Base-by-base conservation (phyloP, 441 rosid genomes). In the Daphne laureola region DNA sequence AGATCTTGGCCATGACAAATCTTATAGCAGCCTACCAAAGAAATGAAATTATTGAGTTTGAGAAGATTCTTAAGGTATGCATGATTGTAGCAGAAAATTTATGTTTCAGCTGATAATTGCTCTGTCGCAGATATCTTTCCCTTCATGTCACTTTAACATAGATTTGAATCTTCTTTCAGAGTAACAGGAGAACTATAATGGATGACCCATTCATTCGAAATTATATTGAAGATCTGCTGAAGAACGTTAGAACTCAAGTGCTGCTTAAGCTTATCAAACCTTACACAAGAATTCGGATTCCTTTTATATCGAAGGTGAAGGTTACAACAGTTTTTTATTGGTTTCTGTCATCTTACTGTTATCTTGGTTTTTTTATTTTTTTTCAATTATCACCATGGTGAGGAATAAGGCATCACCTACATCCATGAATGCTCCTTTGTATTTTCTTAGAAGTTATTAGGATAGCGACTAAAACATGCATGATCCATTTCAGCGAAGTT, bases 1-100 rank as follows among this genome's bases (percentile, higher is more conserved):
- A 94, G 84, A 94, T 94, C 67, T 76, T 94, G 72, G 94, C 99
- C 41, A 90, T 94, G 99, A 94, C 98, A 17, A 90, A 94, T 70
- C 83, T 90, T 62, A 86, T 94, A 57, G 98, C 96, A 42, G 95
- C 99, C 12, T 94, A 90, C 73, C 99, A 94, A 75, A 80, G 99
- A 49, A 90, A 94, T 68, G 98, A 94, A 67, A 87, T 90, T 45
- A 42, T 90, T 57, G 99, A 94, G 83, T 94, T 90, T 69, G 99
- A 94, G 78, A 94, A 83, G 72, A 94, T 94, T 63, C 90, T 94
- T 1, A 86, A 90, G 98, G 99, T 90, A 81, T 41, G 38, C 15
- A 48, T 57, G 25, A 12, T 45, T 16, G 43, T 45, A 46, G 40
- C 18, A 17, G 46, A 46, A 31, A 31, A 31, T 14, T 46, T 31